phyloP scores from a whole-genome alignment of 495 filamentous ascomycete genomes.

The Neurospora sp. region DNA sequence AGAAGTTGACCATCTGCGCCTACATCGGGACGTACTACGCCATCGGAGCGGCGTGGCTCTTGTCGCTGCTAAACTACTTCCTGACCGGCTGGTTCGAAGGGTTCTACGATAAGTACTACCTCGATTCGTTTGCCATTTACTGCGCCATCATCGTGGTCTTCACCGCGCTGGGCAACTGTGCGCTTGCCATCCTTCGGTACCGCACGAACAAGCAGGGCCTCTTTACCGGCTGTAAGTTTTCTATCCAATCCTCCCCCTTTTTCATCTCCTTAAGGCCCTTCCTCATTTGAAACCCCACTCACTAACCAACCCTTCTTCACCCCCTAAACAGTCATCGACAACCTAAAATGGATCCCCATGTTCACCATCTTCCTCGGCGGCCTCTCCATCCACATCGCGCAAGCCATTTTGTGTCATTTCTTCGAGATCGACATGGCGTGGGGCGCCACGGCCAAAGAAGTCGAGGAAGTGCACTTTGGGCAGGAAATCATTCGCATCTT shows the following conservation, averaged over 20 bases:
- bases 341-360: conserved; percentile 54
- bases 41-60: conserved; percentile 53
- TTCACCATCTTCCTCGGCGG: conserved; percentile 54
- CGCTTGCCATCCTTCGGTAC: conserved; percentile 44
- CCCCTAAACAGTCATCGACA: conserved; percentile 38
- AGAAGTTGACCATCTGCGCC: conserved; percentile 60
- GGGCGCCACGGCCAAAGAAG: conserved; percentile 55
- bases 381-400: conserved; percentile 52
- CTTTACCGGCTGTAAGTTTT: conserved; percentile 25
- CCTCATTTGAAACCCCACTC: neutral
- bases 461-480: conserved; percentile 49
- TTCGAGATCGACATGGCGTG: conserved; percentile 54
- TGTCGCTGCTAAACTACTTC: conserved; percentile 57
- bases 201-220: conserved; percentile 34
- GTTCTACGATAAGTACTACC: conserved; percentile 50
- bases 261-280: neutral
- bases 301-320: neutral
- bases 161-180: conserved; percentile 42
- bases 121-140: conserved; percentile 51
- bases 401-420: conserved; percentile 51
- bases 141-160: conserved; percentile 47
- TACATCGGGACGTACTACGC: conserved; percentile 74
- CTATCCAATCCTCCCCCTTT: neutral
- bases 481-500: conserved; percentile 48
- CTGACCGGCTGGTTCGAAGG: conserved; percentile 51